Base-by-base conservation (phyloP, 768 basidiomycete genomes). In the Suillus lakei region DNA sequence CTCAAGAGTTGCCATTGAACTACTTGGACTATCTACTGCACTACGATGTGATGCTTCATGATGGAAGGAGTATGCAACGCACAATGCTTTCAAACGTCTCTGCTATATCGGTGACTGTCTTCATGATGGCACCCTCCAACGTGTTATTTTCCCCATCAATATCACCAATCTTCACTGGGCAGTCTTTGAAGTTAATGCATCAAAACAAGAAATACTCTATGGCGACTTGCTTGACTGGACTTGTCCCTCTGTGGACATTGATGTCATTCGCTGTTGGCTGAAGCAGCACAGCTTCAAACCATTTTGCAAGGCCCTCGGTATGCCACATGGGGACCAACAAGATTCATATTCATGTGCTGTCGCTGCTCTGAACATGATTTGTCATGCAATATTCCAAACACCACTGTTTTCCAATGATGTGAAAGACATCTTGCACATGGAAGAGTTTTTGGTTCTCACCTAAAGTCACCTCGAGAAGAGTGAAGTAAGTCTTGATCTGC, bases 191-290 rank as follows among this genome's bases (percentile, higher is more conserved):
- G 34, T 55, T 34, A 5, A 55, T 34, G 28, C 23, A n/a, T 28
- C 9, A 7, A 3, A 55, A 13, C 28, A 28, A 55, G 53, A 55
- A 55, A 28, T 55, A 34, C 23, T 10, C 34, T 55, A 55, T 34
- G 53, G 53, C 5, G 53, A 55, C 34, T 55, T 23, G 9, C 53
- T 55, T 34, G 53, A 55, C n/a, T 55, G 53, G 53, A 34, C 53
- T 7, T 34, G 28, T 28, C 53, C 53, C 10, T 16, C 34, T 55
- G 23, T 7, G 15, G 53, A 55, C 34, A 55, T 55, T 28, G 34
- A 55, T 28, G 21, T 9, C 18, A 43, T 43, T 21, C 43, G 8
- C 7, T 43, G 43, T 43, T 43, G 43, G 43, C 43, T 43, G 43
- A 43, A 43, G 43, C 43, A 43, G 43, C 43, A 43, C 43, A 43